A percentile compares a stretch with the other conserved stretches of the same genome.
Evolutionary conservation across 2,329 filamentous ascomycete species (phyloP).

Genomic region (Colletotrichum aenigma): DNA sequence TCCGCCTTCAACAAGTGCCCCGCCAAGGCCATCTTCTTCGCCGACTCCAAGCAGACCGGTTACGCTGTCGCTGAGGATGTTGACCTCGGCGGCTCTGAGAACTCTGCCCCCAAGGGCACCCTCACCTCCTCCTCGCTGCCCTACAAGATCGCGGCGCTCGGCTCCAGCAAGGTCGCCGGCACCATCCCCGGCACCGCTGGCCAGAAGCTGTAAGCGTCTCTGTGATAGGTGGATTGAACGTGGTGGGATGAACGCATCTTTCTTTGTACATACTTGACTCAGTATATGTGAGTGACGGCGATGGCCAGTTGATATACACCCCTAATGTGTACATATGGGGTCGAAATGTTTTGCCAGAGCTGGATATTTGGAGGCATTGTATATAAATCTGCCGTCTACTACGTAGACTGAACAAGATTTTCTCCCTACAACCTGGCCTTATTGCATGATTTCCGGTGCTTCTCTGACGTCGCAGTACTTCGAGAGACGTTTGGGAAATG

Average conservation of each 20-base stretch:
- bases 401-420: neutral
- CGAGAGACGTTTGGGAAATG: neutral
- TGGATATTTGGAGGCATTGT: neutral
- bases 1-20: conserved; percentile 48
- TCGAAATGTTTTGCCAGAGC: neutral
- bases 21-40: conserved; percentile 32
- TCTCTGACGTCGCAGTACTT: neutral
- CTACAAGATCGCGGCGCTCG: conserved; percentile 47
- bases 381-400: conserved; percentile 4
- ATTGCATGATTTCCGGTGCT: fast-evolving
- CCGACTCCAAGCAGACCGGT: conserved; percentile 40
- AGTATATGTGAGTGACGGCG: neutral
- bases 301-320: neutral
- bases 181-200: conserved; percentile 39
- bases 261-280: conserved; percentile 15
- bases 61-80: conserved; percentile 43
- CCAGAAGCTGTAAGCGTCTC: conserved; percentile 28
- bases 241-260: neutral
- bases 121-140: conserved; percentile 53
- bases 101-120: conserved; percentile 51
- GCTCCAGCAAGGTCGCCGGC: conserved; percentile 43
- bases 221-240: neutral
- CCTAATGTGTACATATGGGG: neutral
- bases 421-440: neutral
- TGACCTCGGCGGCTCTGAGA: conserved; percentile 44